Conservation (phyloP, 441 rosid species). For the Flueggea neowawraea region DNA sequence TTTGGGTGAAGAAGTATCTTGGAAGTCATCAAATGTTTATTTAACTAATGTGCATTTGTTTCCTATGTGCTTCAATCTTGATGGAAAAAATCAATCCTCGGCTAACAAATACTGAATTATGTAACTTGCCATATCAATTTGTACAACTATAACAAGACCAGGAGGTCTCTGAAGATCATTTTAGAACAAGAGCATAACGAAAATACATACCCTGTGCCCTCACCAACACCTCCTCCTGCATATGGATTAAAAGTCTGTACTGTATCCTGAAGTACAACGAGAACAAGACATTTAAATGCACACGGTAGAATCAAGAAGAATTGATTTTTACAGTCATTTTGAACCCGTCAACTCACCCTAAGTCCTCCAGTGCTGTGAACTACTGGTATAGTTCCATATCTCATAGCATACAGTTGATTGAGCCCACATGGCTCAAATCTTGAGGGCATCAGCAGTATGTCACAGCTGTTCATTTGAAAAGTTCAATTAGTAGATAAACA, state of each 20-base stretch:
- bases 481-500: slow-evolving; percentile 10
- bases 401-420: slow-evolving; percentile 95
- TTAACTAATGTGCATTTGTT: too few relatives aligned
- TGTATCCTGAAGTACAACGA: slow-evolving; percentile 60
- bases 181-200: neutral
- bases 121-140: too few relatives aligned
- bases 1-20: too few relatives aligned
- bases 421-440: slow-evolving; percentile 97
- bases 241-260: slow-evolving; percentile 80
- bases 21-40: too few relatives aligned
- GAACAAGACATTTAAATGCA: slow-evolving; percentile 8
- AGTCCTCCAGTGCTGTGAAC: slow-evolving; percentile 98
- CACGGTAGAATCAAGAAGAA: slow-evolving; percentile 2
- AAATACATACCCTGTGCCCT: slow-evolving; percentile 82
- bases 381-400: slow-evolving; percentile 88
- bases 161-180: too few relatives aligned
- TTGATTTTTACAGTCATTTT: neutral
- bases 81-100: too few relatives aligned
- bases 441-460: slow-evolving; percentile 95
- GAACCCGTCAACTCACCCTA: slow-evolving; percentile 49
- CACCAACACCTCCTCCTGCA: slow-evolving; percentile 57
- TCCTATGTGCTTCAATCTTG: too few relatives aligned
- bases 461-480: slow-evolving; percentile 61
- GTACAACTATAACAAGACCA: too few relatives aligned
- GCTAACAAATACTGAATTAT: too few relatives aligned